Evolutionary conservation across 73 alveolate genomes (phyloP), one percentile per base, ranked within the genome.

Genomic region (Diophrys appendiculata): DNA sequence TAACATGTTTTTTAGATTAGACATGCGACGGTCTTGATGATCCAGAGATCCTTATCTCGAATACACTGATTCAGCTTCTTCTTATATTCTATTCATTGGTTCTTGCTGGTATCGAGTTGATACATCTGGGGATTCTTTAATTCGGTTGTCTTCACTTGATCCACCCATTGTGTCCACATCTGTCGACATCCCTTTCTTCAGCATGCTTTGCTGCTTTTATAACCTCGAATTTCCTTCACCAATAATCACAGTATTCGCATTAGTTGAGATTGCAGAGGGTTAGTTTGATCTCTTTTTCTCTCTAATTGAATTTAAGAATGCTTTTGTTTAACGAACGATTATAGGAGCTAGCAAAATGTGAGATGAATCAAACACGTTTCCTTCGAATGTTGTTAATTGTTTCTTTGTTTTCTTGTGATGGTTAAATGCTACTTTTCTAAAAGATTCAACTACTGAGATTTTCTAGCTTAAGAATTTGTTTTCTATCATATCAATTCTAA

Each of bases 361-460:
- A 1, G 75, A 25, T 3, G 75, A 67, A 31, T 67, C 75, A 67
- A 67, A 67, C 25, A 67, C 31, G 24, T 11, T 67, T 3, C 54
- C 31, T 26, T 54, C 75, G 24, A 18, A 18, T 18, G 5, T 11
- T 18, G 60, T 43, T 11, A 43, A 18, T 18, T 43, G 60, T 24
- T 54, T 67, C 27, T 29, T 31, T 3, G 31, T 67, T 26, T 67
- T 67, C 53, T 67, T 67, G 26, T 23, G 75, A 3, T 67, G 53
- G 26, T 67, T 67, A 5, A 67, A 25, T 25, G 52, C 75, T 1
- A 29, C 29, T 54, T 67, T 67, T 18, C 75, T 67, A 23, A 31
- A 18, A 67, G 35, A 23, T 67, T 67, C 75, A 29, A 31, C 26
- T 23, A 31, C 75, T 26, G 75, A 67, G 43, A 67, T 67, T 29